Evolutionary conservation across 768 basidiomycete genomes (phyloP), one percentile per base, ranked within the genome.

Genomic region (Mycena epipterygia): DNA sequence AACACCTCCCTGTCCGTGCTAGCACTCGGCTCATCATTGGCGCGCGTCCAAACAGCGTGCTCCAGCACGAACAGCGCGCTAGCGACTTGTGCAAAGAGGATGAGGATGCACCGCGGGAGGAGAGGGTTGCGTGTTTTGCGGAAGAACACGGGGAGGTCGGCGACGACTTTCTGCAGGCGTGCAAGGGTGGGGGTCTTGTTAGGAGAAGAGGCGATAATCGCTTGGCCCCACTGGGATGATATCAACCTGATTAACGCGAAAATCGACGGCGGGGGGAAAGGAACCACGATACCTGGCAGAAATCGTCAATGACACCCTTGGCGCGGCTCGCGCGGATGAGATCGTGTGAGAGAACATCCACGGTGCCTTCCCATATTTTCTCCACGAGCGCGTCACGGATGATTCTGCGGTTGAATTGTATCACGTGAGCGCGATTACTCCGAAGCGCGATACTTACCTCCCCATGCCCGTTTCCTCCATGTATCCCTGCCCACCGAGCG

Each of bases 311-410:
- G 1, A 84, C 82, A 1, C 72, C 72, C 33, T 70, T 57, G 70
- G 89, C 86, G 49, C 81, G 79, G 25, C 87, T 84, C 5, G 89
- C 89, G 53, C 92, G 83, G 12, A 88, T 80, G 42, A 94, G 81
- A 76, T 95, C 93, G 57, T 94, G 79, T 1, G 92, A 85, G 6
- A 94, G 85, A 4, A 94, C 91, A 0, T 87, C 88, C 17, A 86
- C 84, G 0, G 93, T 93, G 0, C 92, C 93, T 79, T 95, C 94
- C 93, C 93, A 95, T 46, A 95, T 93, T 74, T 90, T 92, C 80
- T 95, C 94, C 16, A 94, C 94, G 11, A 92, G 76, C 3, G 84
- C 84, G 80, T 95, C 93, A 5, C 90, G 82, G 32, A 95, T 91
- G 17, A 88, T 74, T 41, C 88, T 87, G 63, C 2, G 30, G 32